Percentiles rank a stretch among this genome's conserved stretches.
Conservation (phyloP, 371 early-diverging fungal species). For the Mucor plumbeus region DNA sequence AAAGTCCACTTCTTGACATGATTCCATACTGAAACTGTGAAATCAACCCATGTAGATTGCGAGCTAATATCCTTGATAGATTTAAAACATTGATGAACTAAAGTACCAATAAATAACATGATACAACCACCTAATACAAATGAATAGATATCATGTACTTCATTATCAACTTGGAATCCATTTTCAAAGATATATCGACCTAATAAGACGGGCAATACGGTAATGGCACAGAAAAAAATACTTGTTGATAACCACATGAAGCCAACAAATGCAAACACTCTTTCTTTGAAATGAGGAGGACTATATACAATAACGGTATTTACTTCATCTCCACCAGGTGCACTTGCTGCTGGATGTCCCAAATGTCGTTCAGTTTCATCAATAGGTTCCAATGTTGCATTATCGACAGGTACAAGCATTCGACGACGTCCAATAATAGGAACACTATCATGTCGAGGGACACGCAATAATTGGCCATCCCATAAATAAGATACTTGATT, state of each 20-base stretch:
- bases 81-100: not conserved
- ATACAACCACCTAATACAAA: slow-evolving; percentile 32
- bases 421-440: slow-evolving; percentile 20
- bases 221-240: slow-evolving; percentile 38
- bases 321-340: slow-evolving; percentile 42
- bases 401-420: slow-evolving; percentile 28
- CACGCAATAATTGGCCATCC: slow-evolving; percentile 49
- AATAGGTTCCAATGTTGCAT: slow-evolving; percentile 14
- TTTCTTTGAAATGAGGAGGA: slow-evolving; percentile 65
- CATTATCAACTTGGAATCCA: slow-evolving; percentile 18
- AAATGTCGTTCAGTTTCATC: slow-evolving; percentile 54
- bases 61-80: slow-evolving; percentile 8
- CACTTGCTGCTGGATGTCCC: slow-evolving; percentile 58
- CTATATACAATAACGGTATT: slow-evolving; percentile 66
- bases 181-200: slow-evolving; percentile 51
- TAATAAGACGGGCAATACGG: slow-evolving; percentile 48
- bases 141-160: slow-evolving; percentile 66
- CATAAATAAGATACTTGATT: slow-evolving; percentile 57
- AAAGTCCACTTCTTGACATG: slow-evolving; percentile 6
- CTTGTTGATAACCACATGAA: slow-evolving; percentile 59
- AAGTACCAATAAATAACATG: slow-evolving; percentile 15
- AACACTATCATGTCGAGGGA: slow-evolving; percentile 56
- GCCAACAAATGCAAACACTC: slow-evolving; percentile 56
- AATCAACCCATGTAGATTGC: not conserved
- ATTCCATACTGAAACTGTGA: not conserved